Percentiles rank a stretch among this genome's conserved stretches.
These are phyloP conservation scores for Tricholoma sp. DNA, from an alignment of 768 basidiomycete genomes.

Conservation along the genomic window DNA sequence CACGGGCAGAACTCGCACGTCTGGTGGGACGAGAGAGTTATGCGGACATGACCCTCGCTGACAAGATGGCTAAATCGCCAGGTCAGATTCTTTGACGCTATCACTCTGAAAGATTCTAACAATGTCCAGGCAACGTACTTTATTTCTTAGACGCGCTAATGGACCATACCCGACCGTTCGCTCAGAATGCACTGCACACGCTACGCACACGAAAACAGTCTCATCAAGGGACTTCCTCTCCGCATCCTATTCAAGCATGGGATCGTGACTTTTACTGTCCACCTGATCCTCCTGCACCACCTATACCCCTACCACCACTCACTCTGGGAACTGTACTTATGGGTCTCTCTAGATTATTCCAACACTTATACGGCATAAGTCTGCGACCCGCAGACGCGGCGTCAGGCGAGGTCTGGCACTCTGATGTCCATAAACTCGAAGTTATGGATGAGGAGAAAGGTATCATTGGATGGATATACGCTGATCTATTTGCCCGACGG, in stretches of 20 bases:
- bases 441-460: conserved; percentile 89
- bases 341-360: conserved; percentile 87
- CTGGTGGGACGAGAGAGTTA: conserved; percentile 84
- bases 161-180: conserved; percentile 74
- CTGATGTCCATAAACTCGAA: conserved; percentile 84
- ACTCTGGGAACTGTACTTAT: conserved; percentile 90
- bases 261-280: conserved; percentile 93
- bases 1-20: conserved; percentile 76
- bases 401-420: conserved; percentile 86
- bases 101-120: background rate
- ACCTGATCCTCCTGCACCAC: conserved; percentile 69
- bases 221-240: conserved; percentile 51
- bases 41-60: conserved; percentile 80
- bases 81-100: conserved; percentile 39
- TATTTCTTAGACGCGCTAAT: conserved; percentile 82
- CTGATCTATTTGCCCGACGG: conserved; percentile 79
- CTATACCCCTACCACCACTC: conserved; percentile 65
- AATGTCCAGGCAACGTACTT: conserved; percentile 66
- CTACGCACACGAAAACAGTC: conserved; percentile 69
- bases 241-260: conserved; percentile 86
- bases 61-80: conserved; percentile 97
- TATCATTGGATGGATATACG: conserved; percentile 90
- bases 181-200: conserved; percentile 64
- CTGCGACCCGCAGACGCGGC: conserved; percentile 63
- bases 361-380: conserved; percentile 80